Evolutionary conservation across 495 filamentous ascomycete genomes (phyloP).

Genomic region (Aspergillus leporis): DNA sequence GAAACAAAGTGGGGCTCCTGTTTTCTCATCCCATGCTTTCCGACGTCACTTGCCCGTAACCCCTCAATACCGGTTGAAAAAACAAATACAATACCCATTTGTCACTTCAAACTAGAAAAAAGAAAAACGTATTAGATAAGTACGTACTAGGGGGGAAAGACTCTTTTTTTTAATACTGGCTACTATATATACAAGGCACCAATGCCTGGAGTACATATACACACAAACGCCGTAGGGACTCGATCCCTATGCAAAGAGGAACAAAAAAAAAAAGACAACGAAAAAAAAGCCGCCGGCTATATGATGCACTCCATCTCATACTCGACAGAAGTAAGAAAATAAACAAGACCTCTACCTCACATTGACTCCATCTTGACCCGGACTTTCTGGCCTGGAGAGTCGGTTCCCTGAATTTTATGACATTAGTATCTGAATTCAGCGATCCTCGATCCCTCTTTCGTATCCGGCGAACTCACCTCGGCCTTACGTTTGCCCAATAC

Average conservation of each 20-base stretch:
- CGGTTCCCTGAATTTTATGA: conserved; percentile 22
- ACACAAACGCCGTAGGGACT: not conserved
- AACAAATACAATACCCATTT: not conserved
- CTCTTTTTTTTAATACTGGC: too few species aligned
- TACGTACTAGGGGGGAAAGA: too few species aligned
- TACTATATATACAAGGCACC: not conserved
- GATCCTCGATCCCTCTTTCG: not conserved
- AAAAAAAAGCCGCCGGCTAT: not conserved
- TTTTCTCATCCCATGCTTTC: conserved; percentile 9
- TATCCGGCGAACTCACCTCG: conserved; percentile 51
- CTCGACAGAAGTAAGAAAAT: too few species aligned
- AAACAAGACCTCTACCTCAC: conserved; percentile 24
- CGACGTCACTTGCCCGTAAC: conserved; percentile 7
- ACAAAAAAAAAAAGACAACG: conserved; percentile 8
- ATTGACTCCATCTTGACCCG: conserved; percentile 44
- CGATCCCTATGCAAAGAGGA: conserved; percentile 4
- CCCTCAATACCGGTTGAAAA: not conserved
- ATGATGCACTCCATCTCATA: not conserved
- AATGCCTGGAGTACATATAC: not conserved
- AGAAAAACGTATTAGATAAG: too few species aligned
- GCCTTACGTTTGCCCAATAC: conserved; percentile 77
- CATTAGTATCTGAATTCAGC: not conserved
- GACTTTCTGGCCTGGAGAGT: conserved; percentile 40
- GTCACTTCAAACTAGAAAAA: too few species aligned
- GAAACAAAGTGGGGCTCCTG: not conserved